These are phyloP conservation scores for Pascua guehoae DNA, from an alignment of 1,284 basidiomycete genomes.

Conservation along the genomic window DNA sequence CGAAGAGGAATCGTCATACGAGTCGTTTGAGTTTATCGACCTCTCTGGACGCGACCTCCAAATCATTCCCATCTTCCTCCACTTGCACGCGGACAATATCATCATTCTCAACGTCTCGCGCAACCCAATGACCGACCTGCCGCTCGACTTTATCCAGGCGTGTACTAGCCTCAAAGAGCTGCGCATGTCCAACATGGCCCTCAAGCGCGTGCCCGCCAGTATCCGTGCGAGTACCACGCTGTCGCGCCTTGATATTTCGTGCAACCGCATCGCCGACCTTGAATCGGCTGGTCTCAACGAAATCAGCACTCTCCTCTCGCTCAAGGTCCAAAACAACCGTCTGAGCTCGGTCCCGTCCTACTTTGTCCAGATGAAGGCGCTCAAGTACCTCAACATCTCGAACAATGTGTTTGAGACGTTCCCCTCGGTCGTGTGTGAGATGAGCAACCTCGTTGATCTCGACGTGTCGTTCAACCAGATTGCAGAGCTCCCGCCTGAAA, in stretches of 20 bases:
- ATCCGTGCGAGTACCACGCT: slow-evolving; percentile 73
- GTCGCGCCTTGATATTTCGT: slow-evolving; percentile 82
- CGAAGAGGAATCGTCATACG: slow-evolving; percentile 68
- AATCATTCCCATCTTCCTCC: slow-evolving; percentile 85
- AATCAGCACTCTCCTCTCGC: slow-evolving; percentile 66
- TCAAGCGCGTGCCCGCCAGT: slow-evolving; percentile 87
- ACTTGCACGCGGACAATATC: slow-evolving; percentile 81
- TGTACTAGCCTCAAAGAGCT: slow-evolving; percentile 82
- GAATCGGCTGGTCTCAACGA: slow-evolving; percentile 79
- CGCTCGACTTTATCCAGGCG: slow-evolving; percentile 91
- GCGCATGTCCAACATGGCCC: slow-evolving; percentile 84
- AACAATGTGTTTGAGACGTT: slow-evolving; percentile 92
- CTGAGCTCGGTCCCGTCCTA: slow-evolving; percentile 82
- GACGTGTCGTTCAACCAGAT: slow-evolving; percentile 96
- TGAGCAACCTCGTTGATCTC: slow-evolving; percentile 72
- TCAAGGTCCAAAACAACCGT: slow-evolving; percentile 90
- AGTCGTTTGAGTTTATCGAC: slow-evolving; percentile 78
- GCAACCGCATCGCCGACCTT: slow-evolving; percentile 87
- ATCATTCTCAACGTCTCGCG: slow-evolving; percentile 83
- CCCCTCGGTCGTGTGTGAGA: slow-evolving; percentile 71
- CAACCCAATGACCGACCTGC: slow-evolving; percentile 95
- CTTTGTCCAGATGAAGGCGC: slow-evolving; percentile 68
- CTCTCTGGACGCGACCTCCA: slow-evolving; percentile 78
- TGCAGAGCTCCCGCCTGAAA: slow-evolving; percentile 71
- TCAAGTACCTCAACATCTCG: slow-evolving; percentile 85